Evolutionary conservation across 2,329 filamentous ascomycete species (phyloP).

Genomic region (Beauveria rudraprayagi): DNA sequence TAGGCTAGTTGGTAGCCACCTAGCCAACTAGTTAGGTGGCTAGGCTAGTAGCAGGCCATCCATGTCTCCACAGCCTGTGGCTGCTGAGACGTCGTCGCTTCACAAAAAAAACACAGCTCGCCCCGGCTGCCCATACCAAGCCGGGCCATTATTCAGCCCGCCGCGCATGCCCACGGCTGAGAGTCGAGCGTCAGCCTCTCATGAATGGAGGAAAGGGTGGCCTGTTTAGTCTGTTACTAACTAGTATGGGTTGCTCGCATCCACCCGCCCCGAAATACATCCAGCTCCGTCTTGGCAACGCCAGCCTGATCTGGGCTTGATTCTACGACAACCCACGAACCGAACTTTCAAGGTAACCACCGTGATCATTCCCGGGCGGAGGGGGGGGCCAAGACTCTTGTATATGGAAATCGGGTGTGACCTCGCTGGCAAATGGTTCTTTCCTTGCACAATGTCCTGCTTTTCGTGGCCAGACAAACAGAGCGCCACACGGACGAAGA

Average conservation of each 20-base stretch:
- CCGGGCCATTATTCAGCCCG: background rate
- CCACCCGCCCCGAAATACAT: background rate
- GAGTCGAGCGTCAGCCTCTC: too few species aligned
- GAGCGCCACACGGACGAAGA: background rate
- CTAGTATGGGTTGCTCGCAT: background rate
- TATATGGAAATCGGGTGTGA: background rate
- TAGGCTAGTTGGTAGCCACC: too few species aligned
- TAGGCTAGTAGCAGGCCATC: background rate
- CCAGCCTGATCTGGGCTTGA: background rate
- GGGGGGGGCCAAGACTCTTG: background rate
- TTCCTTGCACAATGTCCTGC: background rate
- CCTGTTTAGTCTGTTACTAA: background rate
- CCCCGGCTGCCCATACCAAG: background rate
- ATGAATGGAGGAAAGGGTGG: too few species aligned
- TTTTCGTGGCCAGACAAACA: too few species aligned
- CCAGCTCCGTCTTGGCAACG: background rate
- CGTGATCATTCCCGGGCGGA: background rate
- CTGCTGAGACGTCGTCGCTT: too few species aligned
- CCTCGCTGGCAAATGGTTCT: background rate
- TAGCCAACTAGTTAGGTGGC: too few species aligned
- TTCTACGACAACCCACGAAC: too few species aligned
- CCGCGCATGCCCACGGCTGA: background rate
- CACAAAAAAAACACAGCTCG: too few species aligned
- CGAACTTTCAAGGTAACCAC: too few species aligned
- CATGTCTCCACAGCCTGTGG: background rate